These are phyloP conservation scores for Pueraria montana DNA, from an alignment of 306 rosid genomes.

Conservation along the genomic window DNA sequence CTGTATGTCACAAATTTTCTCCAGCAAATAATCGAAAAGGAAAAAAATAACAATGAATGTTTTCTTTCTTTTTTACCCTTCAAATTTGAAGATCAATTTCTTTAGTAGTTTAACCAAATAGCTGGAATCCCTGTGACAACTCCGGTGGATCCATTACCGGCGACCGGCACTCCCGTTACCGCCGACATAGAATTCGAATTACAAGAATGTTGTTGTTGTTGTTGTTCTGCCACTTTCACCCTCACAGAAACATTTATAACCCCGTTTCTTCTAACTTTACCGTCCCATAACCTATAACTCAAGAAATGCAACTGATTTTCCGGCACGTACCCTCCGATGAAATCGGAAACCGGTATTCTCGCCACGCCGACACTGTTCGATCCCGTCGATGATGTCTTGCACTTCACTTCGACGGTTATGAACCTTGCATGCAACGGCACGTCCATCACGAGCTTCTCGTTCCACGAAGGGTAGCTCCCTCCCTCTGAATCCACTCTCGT, in stretches of 20 bases:
- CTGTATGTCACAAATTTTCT: not conserved
- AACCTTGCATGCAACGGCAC: conserved; percentile 57
- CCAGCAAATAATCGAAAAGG: not conserved
- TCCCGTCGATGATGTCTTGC: conserved; percentile 52
- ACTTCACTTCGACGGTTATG: conserved; percentile 56
- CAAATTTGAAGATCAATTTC: conserved; percentile 21
- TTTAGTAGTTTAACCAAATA: conserved; percentile 51
- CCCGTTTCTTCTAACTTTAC: conserved; percentile 65
- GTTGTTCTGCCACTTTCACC: conserved; percentile 45
- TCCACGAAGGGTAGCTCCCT: conserved; percentile 68
- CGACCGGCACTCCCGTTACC: conserved; percentile 35
- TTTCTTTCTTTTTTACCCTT: not conserved
- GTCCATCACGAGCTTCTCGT: conserved; percentile 59
- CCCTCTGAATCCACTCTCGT: conserved; percentile 54
- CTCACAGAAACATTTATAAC: conserved; percentile 70
- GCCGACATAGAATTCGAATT: not conserved
- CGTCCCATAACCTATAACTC: conserved; percentile 79
- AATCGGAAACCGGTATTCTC: conserved; percentile 61
- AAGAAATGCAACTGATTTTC: conserved; percentile 70
- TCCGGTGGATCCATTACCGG: conserved; percentile 8
- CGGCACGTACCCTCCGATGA: conserved; percentile 57
- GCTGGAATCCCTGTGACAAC: conserved; percentile 74
- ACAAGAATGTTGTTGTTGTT: not conserved
- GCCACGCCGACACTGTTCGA: conserved; percentile 56
- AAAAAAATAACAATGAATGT: not conserved